Conservation (phyloP, 2,329 filamentous ascomycete genomes). For the Trichoderma asperellum region DNA sequence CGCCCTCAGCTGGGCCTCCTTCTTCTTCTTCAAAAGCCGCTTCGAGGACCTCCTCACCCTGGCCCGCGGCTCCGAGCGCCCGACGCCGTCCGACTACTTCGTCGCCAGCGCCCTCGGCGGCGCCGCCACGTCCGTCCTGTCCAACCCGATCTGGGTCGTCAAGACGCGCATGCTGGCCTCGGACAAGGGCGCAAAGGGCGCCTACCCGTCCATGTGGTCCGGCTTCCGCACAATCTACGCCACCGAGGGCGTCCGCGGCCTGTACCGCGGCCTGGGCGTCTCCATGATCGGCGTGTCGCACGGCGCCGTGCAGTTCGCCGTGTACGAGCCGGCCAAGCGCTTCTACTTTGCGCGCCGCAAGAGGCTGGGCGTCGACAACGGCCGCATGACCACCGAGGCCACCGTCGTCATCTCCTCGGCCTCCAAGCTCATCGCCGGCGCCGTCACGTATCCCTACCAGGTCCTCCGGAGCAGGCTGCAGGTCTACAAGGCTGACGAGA, state of each 20-base stretch:
- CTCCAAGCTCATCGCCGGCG: slow-evolving; percentile 87
- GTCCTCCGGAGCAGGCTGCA: slow-evolving; percentile 87
- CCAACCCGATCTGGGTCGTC: slow-evolving; percentile 97
- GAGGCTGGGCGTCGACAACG: slow-evolving; percentile 31
- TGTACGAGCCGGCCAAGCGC: slow-evolving; percentile 75
- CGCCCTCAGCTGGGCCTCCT: slow-evolving; percentile 85
- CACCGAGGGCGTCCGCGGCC: slow-evolving; percentile 75
- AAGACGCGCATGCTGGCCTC: slow-evolving; percentile 97
- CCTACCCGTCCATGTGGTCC: slow-evolving; percentile 76
- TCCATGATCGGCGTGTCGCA: slow-evolving; percentile 86
- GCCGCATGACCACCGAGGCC: slow-evolving; percentile 67
- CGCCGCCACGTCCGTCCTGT: slow-evolving; percentile 75
- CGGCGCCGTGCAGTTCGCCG: slow-evolving; percentile 92
- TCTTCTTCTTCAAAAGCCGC: slow-evolving; percentile 77
- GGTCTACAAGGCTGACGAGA: slow-evolving; percentile 78
- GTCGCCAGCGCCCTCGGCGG: slow-evolving; percentile 72
- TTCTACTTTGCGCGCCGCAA: slow-evolving; percentile 56
- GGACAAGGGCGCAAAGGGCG: slow-evolving; percentile 71
- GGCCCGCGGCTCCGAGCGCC: slow-evolving; percentile 30
- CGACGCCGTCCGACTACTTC: slow-evolving; percentile 74
- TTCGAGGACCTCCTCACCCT: slow-evolving; percentile 53
- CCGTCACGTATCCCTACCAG: slow-evolving; percentile 91
- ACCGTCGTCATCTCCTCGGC: slow-evolving; percentile 79
- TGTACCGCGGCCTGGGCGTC: slow-evolving; percentile 85
- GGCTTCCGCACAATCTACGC: slow-evolving; percentile 69